phyloP scores from a whole-genome alignment of 129 eudicot species.

The Kitagawia praeruptora region DNA sequence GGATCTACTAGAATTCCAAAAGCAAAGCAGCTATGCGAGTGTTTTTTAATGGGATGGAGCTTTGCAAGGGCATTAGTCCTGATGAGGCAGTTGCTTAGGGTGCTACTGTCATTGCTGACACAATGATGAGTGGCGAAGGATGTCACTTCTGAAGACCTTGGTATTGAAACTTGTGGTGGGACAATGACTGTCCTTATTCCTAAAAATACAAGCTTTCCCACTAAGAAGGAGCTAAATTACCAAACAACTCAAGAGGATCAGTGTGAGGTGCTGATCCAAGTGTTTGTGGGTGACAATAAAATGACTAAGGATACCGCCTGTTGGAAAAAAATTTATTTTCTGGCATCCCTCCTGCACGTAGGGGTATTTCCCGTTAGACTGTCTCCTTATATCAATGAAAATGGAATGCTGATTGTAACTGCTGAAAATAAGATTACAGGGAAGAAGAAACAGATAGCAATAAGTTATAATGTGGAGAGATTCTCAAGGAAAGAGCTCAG shows the following conservation, averaged over 20 bases:
- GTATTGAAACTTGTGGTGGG: too few relatives aligned
- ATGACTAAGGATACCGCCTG: slow-evolving; percentile 27
- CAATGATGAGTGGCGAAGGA: slow-evolving; percentile 37
- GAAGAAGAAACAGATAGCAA: slow-evolving; percentile 45
- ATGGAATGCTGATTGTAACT: slow-evolving; percentile 46
- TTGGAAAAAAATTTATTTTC: slow-evolving; percentile 32
- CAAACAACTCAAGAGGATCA: too few relatives aligned
- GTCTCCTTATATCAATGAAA: slow-evolving; percentile 39
- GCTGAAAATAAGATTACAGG: slow-evolving; percentile 48
- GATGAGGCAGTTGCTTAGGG: slow-evolving; percentile 46
- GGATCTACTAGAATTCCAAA: slow-evolving; percentile 43
- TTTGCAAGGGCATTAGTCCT: slow-evolving; percentile 37
- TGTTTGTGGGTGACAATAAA: slow-evolving; percentile 23
- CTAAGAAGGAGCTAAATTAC: too few relatives aligned
- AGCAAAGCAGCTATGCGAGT: slow-evolving; percentile 34
- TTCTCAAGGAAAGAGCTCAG: slow-evolving; percentile 35
- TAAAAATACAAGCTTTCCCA: too few relatives aligned
- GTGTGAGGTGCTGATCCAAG: too few relatives aligned
- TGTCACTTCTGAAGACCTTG: too few relatives aligned
- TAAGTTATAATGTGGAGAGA: slow-evolving; percentile 33
- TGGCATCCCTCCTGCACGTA: slow-evolving; percentile 27
- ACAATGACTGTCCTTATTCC: too few relatives aligned
- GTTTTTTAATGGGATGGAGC: slow-evolving; percentile 40
- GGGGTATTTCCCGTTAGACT: slow-evolving; percentile 37
- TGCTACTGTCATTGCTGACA: slow-evolving; percentile 36